Conservation (phyloP, 164 flowering plant species). For the Platanus orientalis region DNA sequence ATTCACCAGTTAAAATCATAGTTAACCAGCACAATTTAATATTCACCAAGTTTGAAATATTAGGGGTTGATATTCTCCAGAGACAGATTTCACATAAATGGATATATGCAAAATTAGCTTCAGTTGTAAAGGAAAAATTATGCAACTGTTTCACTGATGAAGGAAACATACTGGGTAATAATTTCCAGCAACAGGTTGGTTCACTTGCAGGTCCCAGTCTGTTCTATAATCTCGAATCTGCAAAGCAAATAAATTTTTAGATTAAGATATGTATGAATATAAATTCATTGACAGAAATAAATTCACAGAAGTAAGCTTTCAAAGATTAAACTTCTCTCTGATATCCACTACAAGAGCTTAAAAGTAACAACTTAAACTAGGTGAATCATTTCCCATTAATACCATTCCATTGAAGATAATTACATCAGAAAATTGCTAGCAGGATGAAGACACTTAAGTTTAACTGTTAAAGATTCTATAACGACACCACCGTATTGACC, state of each 20-base stretch:
- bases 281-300: not conserved
- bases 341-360: no score
- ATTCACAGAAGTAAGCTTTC: not conserved
- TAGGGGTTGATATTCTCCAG: not conserved
- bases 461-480: not conserved
- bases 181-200: conserved; percentile 91
- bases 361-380: not conserved
- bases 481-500: not conserved
- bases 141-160: not conserved
- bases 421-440: not conserved
- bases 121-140: not conserved
- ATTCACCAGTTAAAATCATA: not conserved
- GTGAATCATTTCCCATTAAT: not conserved
- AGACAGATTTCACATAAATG: not conserved
- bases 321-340: not conserved
- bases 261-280: not conserved
- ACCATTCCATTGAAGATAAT: not conserved
- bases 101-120: not conserved
- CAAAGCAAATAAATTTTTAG: conserved; percentile 10
- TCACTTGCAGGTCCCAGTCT: conserved; percentile 84
- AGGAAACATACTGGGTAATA: conserved; percentile 79
- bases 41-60: no score
- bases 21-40: not conserved
- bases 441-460: not conserved
- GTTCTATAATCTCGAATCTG: conserved; percentile 85